These are phyloP conservation scores for Westerdykella aurantiaca DNA, from an alignment of 2,329 filamentous ascomycete genomes.

Conservation along the genomic window DNA sequence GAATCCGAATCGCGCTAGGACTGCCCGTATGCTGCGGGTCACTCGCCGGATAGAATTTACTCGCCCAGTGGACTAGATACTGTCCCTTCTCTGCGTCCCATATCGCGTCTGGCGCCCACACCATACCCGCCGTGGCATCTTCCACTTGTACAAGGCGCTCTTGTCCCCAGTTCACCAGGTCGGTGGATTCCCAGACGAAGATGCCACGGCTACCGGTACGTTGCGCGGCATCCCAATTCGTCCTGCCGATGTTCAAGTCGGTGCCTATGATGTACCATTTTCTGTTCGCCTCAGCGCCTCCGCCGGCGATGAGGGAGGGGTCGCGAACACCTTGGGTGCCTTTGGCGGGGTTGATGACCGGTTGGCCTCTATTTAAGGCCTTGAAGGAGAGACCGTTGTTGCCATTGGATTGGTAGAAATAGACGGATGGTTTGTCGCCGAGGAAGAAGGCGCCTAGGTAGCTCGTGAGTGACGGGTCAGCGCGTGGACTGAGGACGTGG, in stretches of 20 bases:
- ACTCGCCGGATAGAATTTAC: constrained; percentile 42
- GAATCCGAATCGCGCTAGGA: constrained; percentile 42
- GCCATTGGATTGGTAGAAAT: constrained; percentile 51
- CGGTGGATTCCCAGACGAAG: constrained; percentile 52
- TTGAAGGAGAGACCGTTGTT: constrained; percentile 48
- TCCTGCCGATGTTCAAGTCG: constrained; percentile 50
- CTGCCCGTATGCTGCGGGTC: constrained; percentile 48
- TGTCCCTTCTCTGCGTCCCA: constrained; percentile 45
- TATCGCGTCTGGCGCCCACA: constrained; percentile 54
- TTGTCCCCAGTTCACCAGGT: constrained; percentile 46
- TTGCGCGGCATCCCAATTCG: constrained; percentile 49
- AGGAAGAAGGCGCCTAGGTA: constrained; percentile 54
- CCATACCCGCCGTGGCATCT: constrained; percentile 51
- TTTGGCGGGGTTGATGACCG: constrained; percentile 46
- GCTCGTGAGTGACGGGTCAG: constrained; percentile 40
- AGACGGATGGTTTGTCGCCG: constrained; percentile 49
- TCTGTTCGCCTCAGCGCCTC: constrained; percentile 42
- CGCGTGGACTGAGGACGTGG: constrained; percentile 15
- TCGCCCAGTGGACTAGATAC: constrained; percentile 48
- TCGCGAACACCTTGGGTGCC: constrained; percentile 52
- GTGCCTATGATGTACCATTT: constrained; percentile 55
- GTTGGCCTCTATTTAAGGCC: constrained; percentile 45
- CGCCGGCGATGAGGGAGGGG: constrained; percentile 46
- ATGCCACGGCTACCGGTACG: constrained; percentile 49
- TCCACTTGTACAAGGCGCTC: constrained; percentile 50